Conservation (phyloP, 768 basidiomycete genomes). For the Sistotremastrum suecicum region DNA sequence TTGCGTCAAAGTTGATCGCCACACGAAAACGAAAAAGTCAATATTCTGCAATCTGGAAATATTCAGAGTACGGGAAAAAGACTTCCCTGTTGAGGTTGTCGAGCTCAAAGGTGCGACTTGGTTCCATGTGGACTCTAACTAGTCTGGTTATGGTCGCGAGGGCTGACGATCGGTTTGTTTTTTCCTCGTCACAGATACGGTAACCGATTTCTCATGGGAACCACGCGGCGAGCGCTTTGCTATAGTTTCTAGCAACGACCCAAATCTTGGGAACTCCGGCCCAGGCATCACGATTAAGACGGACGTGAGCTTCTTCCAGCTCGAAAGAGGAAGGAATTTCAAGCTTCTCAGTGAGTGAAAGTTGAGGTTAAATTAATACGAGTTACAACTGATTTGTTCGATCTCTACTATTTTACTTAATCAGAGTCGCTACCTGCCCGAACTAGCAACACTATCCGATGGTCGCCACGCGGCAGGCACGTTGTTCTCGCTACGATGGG, state of each 20-base stretch:
- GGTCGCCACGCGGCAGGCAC: slow-evolving; percentile 94
- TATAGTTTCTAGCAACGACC: slow-evolving; percentile 87
- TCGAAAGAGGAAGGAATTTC: slow-evolving; percentile 89
- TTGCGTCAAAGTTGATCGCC: slow-evolving; percentile 97
- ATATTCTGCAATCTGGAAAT: slow-evolving; percentile 97
- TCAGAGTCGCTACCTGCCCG: slow-evolving; percentile 64
- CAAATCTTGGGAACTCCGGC: slow-evolving; percentile 79
- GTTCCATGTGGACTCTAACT: background rate
- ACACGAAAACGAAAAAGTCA: slow-evolving; percentile 97
- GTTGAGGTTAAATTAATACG: background rate
- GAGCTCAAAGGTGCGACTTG: slow-evolving; percentile 73
- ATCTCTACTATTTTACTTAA: slow-evolving; percentile 1
- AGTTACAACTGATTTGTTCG: slow-evolving; percentile 12
- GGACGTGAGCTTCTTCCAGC: slow-evolving; percentile 90
- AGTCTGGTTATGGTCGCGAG: background rate
- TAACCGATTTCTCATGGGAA: slow-evolving; percentile 96
- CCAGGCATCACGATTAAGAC: slow-evolving; percentile 94
- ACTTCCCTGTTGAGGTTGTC: slow-evolving; percentile 93
- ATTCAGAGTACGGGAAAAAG: slow-evolving; percentile 94
- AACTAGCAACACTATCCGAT: slow-evolving; percentile 87
- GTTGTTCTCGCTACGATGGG: slow-evolving; percentile 94
- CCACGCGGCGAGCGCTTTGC: slow-evolving; percentile 95
- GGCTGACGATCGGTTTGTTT: background rate
- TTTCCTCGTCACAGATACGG: slow-evolving; percentile 47
- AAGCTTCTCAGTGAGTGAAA: slow-evolving; percentile 54